These are phyloP conservation scores for Chlorophyllum brunneum DNA, from an alignment of 768 basidiomycete genomes.

Conservation along the genomic window DNA sequence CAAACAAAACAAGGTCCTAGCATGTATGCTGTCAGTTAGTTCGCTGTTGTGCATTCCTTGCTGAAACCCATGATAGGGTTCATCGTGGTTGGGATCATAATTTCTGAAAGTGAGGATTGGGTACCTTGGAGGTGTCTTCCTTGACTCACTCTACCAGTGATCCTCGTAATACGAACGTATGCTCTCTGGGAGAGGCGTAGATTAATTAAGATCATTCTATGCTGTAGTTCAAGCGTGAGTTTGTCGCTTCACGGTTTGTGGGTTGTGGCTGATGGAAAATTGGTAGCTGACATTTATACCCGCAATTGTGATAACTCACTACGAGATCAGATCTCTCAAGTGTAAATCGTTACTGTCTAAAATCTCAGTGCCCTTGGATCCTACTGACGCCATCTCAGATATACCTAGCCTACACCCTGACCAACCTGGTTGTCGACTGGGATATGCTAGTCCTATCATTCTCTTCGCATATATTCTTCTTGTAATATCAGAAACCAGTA, in stretches of 20 bases:
- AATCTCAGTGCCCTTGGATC: background rate
- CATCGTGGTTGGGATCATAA: constrained; percentile 31
- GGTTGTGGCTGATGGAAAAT: background rate
- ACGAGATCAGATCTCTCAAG: constrained; percentile 30
- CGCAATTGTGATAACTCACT: constrained; percentile 25
- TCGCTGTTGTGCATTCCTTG: background rate
- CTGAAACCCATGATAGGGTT: constrained; percentile 19
- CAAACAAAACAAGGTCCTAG: constrained; percentile 24
- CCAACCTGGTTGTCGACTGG: constrained; percentile 28
- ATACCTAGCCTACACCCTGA: constrained; percentile 15
- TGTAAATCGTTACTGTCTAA: constrained; percentile 21
- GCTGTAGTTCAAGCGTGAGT: constrained; percentile 20
- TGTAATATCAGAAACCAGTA: constrained; percentile 36
- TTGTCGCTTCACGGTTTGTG: background rate
- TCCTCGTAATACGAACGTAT: constrained; percentile 40
- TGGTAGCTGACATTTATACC: constrained; percentile 29
- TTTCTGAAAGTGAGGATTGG: constrained; percentile 30
- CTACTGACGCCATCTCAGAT: constrained; percentile 2
- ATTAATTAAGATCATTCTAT: constrained; percentile 27
- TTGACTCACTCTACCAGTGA: constrained; percentile 19
- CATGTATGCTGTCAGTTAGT: constrained; percentile 21
- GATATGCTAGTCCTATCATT: constrained; percentile 31
- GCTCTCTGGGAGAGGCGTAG: constrained; percentile 40
- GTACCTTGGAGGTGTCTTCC: background rate
- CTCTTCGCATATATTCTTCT: constrained; percentile 35